phyloP scores from a whole-genome alignment of 306 rosid genomes.

The Crotalaria pallida region DNA sequence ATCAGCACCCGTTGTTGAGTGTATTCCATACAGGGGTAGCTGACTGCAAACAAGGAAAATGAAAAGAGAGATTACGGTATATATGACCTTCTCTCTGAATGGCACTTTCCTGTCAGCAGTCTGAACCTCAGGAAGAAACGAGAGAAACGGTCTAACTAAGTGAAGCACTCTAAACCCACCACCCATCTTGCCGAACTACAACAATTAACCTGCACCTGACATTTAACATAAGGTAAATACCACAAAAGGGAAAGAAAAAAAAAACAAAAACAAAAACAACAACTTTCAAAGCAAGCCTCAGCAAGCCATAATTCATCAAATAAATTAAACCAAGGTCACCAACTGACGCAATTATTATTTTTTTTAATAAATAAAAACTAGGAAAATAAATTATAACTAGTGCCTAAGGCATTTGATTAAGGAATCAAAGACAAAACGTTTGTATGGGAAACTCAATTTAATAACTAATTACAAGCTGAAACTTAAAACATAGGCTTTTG shows the following conservation, averaged over 20 bases:
- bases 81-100: conserved; percentile 91
- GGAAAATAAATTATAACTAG: too few species aligned
- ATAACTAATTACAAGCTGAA: too few species aligned
- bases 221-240: background rate
- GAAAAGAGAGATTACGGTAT: conserved; percentile 83
- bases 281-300: background rate
- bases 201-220: conserved; percentile 35
- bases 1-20: conserved; percentile 93
- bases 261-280: background rate
- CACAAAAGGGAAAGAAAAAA: background rate
- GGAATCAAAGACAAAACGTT: too few species aligned
- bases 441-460: too few species aligned
- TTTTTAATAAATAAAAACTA: background rate
- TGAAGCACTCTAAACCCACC: conserved; percentile 97
- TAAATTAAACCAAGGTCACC: background rate
- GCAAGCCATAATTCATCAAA: background rate
- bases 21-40: conserved; percentile 92
- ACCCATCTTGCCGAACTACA: conserved; percentile 57
- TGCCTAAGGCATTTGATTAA: too few species aligned
- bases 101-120: conserved; percentile 86
- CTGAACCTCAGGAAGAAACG: conserved; percentile 90
- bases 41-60: conserved; percentile 90
- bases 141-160: conserved; percentile 84
- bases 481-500: too few species aligned
- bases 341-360: background rate